These are phyloP conservation scores for Euphrasia arctica DNA, from an alignment of 305 asterid species.

Conservation along the genomic window DNA sequence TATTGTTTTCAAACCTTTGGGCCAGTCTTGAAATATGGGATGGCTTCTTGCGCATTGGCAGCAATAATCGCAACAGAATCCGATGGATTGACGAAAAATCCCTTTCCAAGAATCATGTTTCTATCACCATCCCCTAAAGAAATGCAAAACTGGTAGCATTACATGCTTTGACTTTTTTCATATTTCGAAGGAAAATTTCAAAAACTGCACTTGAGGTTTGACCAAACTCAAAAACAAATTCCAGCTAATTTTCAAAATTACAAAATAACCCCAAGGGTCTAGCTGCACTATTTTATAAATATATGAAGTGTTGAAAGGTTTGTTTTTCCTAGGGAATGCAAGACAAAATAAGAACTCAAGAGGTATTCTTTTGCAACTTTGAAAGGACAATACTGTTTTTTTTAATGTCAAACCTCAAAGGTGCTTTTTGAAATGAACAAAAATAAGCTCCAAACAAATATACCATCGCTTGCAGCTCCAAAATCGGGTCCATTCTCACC, in stretches of 20 bases:
- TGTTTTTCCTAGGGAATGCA: not conserved
- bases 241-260: too few species aligned
- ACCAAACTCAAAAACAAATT: not conserved
- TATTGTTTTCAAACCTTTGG: constrained; percentile 57
- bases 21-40: constrained; percentile 81
- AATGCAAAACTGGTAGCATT: not conserved
- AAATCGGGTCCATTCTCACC: constrained; percentile 85
- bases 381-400: too few species aligned
- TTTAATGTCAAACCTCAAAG: not conserved
- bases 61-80: constrained; percentile 98
- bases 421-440: not conserved
- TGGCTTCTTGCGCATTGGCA: constrained; percentile 86
- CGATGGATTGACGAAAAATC: constrained; percentile 93
- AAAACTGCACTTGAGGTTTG: not conserved
- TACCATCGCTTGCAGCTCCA: constrained; percentile 99
- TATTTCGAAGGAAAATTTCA: not conserved
- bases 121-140: constrained; percentile 95
- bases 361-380: not conserved
- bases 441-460: constrained; percentile 22
- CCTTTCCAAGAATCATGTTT: constrained; percentile 94
- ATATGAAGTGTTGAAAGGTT: not conserved
- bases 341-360: not conserved
- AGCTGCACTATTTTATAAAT: not conserved
- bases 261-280: not conserved
- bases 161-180: not conserved